A percentile compares a stretch with the other conserved stretches of the same genome.
These are phyloP conservation scores for Termitomyces eurrhizus DNA, from an alignment of 768 basidiomycete species.

Conservation along the genomic window DNA sequence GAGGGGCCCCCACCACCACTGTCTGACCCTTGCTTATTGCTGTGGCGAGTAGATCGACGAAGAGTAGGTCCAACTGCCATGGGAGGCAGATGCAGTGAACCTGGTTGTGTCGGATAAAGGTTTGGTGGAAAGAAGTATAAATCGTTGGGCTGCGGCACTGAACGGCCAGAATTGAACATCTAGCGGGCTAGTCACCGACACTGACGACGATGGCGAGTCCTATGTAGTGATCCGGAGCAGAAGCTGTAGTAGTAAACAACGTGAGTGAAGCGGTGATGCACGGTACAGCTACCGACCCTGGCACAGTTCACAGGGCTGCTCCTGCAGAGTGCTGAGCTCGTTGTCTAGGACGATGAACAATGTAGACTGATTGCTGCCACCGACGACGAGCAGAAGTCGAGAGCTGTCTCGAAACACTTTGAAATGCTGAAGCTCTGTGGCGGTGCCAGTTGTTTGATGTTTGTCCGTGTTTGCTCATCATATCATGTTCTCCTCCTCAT, in stretches of 20 bases:
- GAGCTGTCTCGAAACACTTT: constrained; percentile 14
- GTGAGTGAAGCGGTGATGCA: not conserved
- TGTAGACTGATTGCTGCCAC: not conserved
- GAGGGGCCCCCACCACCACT: constrained; percentile 29
- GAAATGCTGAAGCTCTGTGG: constrained; percentile 7
- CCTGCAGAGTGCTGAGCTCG: constrained; percentile 1
- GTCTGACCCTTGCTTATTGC: constrained; percentile 24
- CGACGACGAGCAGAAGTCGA: constrained; percentile 12
- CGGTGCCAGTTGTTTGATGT: constrained; percentile 19
- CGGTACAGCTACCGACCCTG: not conserved
- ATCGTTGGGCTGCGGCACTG: not conserved
- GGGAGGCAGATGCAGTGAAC: constrained; percentile 25
- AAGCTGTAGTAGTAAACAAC: not conserved
- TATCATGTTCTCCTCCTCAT: constrained; percentile 16
- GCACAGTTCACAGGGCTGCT: not conserved
- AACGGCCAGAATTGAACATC: constrained; percentile 6
- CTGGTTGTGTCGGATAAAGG: constrained; percentile 6
- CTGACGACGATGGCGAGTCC: constrained; percentile 9
- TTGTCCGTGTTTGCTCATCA: constrained; percentile 12
- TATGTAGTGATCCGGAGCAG: not conserved
- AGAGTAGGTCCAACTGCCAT: constrained; percentile 16
- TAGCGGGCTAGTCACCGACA: constrained; percentile 7
- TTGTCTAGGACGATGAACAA: constrained; percentile 6
- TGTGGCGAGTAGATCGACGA: constrained; percentile 32
- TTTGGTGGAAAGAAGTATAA: constrained; percentile 6